These are phyloP conservation scores for Parathielavia hyrcaniae DNA, from an alignment of 495 filamentous ascomycete genomes.

Conservation along the genomic window DNA sequence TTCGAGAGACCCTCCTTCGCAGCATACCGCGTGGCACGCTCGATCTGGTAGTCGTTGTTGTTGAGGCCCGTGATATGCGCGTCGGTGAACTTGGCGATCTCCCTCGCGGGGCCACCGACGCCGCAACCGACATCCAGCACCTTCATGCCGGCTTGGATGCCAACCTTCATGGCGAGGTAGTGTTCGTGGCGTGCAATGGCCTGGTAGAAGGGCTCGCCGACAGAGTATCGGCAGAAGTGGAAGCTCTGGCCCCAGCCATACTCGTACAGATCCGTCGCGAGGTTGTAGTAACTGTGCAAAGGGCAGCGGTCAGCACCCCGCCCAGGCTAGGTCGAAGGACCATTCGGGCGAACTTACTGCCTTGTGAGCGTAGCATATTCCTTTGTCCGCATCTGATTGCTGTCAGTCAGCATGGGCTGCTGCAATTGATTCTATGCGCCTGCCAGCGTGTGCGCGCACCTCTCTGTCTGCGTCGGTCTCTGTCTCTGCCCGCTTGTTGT, in stretches of 20 bases:
- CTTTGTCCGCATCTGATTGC: constrained; percentile 62
- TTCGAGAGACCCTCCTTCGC: constrained; percentile 70
- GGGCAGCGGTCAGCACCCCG: constrained; percentile 5
- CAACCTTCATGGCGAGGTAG: constrained; percentile 89
- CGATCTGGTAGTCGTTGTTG: constrained; percentile 99
- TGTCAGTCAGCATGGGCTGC: constrained; percentile 14
- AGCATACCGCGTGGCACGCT: constrained; percentile 84
- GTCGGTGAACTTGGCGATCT: constrained; percentile 93
- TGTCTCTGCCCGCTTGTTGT: constrained; percentile 74
- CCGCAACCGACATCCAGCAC: constrained; percentile 97
- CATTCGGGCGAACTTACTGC: constrained; percentile 56
- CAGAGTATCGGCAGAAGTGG: constrained; percentile 96
- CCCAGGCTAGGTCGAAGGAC: background rate
- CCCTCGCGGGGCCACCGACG: constrained; percentile 93
- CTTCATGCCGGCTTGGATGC: constrained; percentile 76
- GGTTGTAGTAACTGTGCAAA: constrained; percentile 86
- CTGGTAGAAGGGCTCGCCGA: constrained; percentile 82
- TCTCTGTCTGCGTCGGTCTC: constrained; percentile 81
- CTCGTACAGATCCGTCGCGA: constrained; percentile 96
- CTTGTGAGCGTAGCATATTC: constrained; percentile 94
- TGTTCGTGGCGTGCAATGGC: constrained; percentile 97
- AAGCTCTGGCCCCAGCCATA: constrained; percentile 93
- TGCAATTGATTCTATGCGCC: background rate
- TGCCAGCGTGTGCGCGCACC: constrained; percentile 39
- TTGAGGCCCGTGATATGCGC: constrained; percentile 87